A percentile compares a stretch with the other conserved stretches of the same genome.
Evolutionary conservation across 1,284 basidiomycete genomes (phyloP).

Genomic region (Leccinum solheimii): DNA sequence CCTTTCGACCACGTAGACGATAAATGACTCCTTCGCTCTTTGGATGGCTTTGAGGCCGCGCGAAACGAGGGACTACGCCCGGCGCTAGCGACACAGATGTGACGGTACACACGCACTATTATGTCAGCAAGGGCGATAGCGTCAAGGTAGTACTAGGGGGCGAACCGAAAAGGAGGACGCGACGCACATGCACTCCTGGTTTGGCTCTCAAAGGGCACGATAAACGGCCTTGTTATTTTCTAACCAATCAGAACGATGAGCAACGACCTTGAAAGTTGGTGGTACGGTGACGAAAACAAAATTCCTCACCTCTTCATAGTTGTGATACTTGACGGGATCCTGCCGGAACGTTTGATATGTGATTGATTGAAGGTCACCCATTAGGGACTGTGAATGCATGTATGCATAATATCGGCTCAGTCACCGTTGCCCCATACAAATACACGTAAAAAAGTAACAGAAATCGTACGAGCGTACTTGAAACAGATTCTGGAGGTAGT

Average conservation of each 20-base stretch:
- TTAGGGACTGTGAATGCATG: slow-evolving; percentile 68
- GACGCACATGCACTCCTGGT: slow-evolving; percentile 46
- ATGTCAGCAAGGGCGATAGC: slow-evolving; percentile 14
- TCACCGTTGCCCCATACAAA: too few relatives aligned
- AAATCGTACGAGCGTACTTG: slow-evolving; percentile 52
- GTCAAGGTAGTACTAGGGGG: too few relatives aligned
- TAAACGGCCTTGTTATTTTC: slow-evolving; percentile 65
- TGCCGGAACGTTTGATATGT: slow-evolving; percentile 98
- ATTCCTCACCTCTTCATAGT: slow-evolving; percentile 84
- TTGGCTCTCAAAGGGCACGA: slow-evolving; percentile 60
- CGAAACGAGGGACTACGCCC: slow-evolving; percentile 91
- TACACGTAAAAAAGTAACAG: too few relatives aligned
- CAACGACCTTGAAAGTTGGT: slow-evolving; percentile 1
- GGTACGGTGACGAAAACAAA: slow-evolving; percentile 3
- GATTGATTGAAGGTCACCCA: slow-evolving; percentile 93
- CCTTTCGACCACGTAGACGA: slow-evolving; percentile 80
- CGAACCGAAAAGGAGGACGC: background rate
- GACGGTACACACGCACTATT: slow-evolving; percentile 47
- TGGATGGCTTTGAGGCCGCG: slow-evolving; percentile 80
- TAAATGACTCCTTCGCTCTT: slow-evolving; percentile 63
- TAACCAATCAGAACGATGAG: slow-evolving; percentile 6
- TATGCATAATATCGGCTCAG: background rate
- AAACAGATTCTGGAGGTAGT: slow-evolving; percentile 93
- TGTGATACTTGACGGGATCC: slow-evolving; percentile 94
- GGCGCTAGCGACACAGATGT: slow-evolving; percentile 83